phyloP scores from a whole-genome alignment of 352 stramenopile species.

The Phytophthora idaei region DNA sequence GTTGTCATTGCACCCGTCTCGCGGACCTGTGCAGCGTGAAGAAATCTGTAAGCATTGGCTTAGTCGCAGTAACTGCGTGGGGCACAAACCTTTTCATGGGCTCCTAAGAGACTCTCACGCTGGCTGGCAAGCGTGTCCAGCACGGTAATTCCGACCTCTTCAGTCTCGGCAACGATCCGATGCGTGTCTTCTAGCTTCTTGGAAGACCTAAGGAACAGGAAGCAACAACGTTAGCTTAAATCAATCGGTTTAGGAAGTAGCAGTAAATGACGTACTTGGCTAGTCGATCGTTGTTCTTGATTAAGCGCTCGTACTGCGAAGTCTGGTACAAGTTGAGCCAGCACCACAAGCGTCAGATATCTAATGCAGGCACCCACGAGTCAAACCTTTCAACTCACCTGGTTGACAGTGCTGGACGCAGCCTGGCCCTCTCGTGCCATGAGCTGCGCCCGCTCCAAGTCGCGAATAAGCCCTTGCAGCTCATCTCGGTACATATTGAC shows the following conservation, averaged over 20 bases:
- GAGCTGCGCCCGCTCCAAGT: slow-evolving; percentile 73
- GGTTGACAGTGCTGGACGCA: slow-evolving; percentile 26
- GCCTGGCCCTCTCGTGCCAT: slow-evolving; percentile 61
- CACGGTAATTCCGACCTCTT: slow-evolving; percentile 74
- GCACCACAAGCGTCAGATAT: neutral
- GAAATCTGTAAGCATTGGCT: slow-evolving; percentile 3
- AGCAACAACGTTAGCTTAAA: neutral
- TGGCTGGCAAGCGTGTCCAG: slow-evolving; percentile 74
- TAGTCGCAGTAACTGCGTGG: neutral
- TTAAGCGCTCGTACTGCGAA: slow-evolving; percentile 74
- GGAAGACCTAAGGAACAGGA: slow-evolving; percentile 46
- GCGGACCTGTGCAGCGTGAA: slow-evolving; percentile 45
- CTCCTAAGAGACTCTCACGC: slow-evolving; percentile 67
- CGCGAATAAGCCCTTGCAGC: slow-evolving; percentile 65
- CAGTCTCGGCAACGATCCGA: slow-evolving; percentile 67
- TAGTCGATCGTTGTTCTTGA: slow-evolving; percentile 69
- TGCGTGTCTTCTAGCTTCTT: slow-evolving; percentile 70
- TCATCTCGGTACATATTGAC: slow-evolving; percentile 78
- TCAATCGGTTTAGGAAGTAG: neutral
- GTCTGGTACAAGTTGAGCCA: slow-evolving; percentile 27
- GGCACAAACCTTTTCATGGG: slow-evolving; percentile 64
- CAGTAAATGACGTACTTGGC: slow-evolving; percentile 37
- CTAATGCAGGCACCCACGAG: neutral
- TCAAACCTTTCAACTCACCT: slow-evolving; percentile 24
- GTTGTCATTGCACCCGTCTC: slow-evolving; percentile 74